Conservation (phyloP, 2,329 filamentous ascomycete genomes). For the Cladosporium phlei region DNA sequence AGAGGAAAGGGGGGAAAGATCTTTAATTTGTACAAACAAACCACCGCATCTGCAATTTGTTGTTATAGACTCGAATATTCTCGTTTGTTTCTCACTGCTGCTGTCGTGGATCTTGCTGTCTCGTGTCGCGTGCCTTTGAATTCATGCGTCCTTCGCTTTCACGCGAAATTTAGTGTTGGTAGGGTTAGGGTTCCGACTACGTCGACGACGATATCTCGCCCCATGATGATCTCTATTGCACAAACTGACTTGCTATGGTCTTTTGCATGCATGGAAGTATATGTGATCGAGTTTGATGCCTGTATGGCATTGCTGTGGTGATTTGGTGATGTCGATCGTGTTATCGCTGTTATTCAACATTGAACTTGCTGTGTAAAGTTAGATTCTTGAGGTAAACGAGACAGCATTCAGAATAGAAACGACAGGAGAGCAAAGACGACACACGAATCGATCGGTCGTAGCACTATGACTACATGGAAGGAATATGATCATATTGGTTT, state of each 20-base stretch:
- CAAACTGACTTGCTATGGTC: too few relatives aligned
- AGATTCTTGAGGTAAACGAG: too few relatives aligned
- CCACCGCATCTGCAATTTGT: not conserved
- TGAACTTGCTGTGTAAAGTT: too few relatives aligned
- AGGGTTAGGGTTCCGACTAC: not conserved
- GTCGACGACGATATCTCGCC: not conserved
- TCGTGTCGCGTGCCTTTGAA: not conserved
- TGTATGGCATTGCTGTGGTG: not conserved
- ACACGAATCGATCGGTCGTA: too few relatives aligned
- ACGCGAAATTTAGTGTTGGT: not conserved
- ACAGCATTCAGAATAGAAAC: too few relatives aligned
- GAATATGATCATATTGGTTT: too few relatives aligned
- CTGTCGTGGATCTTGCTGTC: not conserved
- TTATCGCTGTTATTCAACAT: too few relatives aligned
- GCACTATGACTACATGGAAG: too few relatives aligned
- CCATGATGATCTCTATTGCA: not conserved
- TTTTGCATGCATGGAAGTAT: too few relatives aligned
- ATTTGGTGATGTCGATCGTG: too few relatives aligned
- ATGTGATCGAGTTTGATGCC: not conserved
- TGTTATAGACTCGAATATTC: too few relatives aligned
- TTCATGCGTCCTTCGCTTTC: not conserved
- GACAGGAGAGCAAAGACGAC: too few relatives aligned
- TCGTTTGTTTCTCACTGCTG: not conserved
- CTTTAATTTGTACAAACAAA: slow-evolving; percentile 2
- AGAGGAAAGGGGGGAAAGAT: not conserved